phyloP scores from a whole-genome alignment of 345 rosid genomes.

The Turritis glabra region DNA sequence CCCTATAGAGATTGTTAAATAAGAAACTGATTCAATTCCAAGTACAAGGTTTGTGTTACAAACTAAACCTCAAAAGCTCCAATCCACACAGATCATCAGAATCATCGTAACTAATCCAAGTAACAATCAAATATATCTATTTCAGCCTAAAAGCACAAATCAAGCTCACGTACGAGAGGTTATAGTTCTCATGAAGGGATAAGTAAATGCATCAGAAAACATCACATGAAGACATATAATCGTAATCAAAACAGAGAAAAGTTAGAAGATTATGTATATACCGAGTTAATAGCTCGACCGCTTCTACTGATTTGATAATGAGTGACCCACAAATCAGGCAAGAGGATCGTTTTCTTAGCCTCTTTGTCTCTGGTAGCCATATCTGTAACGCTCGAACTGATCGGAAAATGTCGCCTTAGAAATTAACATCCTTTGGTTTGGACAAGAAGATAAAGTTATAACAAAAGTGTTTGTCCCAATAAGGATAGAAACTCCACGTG shows the following conservation, averaged over 20 bases:
- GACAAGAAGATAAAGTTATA: background rate
- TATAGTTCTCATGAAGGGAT: background rate
- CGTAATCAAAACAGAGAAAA: background rate
- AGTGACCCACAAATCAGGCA: slow-evolving; percentile 27
- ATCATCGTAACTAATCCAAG: background rate
- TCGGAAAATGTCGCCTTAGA: background rate
- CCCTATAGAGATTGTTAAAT: background rate
- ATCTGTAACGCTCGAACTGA: background rate
- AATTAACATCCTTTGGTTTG: background rate
- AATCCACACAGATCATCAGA: background rate
- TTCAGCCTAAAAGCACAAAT: background rate
- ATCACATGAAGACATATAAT: background rate
- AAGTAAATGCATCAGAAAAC: background rate
- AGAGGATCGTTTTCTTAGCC: background rate
- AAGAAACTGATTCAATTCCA: background rate
- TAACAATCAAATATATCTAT: background rate
- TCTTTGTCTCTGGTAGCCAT: background rate
- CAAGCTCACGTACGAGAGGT: background rate
- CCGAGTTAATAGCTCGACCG: background rate
- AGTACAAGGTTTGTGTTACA: background rate
- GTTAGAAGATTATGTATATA: background rate
- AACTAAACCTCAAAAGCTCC: background rate
- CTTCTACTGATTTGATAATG: background rate
- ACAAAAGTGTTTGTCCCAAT: background rate
- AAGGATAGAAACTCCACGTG: background rate